Conservation (phyloP, 2,329 filamentous ascomycete species). For the Elsinoe arachidis region DNA sequence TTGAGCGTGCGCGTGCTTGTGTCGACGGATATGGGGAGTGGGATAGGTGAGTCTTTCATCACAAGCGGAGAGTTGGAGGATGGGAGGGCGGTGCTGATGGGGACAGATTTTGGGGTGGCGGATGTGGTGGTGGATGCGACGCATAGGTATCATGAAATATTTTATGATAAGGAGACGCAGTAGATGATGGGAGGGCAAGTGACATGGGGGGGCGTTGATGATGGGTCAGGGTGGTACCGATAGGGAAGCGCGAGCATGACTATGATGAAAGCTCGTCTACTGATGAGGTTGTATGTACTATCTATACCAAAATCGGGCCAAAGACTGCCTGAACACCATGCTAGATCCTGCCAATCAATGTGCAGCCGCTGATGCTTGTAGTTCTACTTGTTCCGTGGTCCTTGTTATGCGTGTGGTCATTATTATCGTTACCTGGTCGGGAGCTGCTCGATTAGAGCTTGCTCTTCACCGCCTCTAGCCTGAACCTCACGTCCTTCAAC, state of each 20-base stretch:
- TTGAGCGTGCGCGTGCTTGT: constrained; percentile 62
- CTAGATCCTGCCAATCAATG: not conserved
- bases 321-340: not conserved
- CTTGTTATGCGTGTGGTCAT: constrained; percentile 1
- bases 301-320: constrained; percentile 1
- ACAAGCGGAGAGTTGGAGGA: not conserved
- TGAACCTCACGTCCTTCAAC: constrained; percentile 90
- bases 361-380: constrained; percentile 1
- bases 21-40: constrained; percentile 58
- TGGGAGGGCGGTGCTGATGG: not conserved
- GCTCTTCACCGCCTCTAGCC: constrained; percentile 82
- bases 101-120: constrained; percentile 64
- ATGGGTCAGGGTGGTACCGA: no score
- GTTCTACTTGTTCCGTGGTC: not conserved
- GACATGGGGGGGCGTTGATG: not conserved
- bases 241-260: no score
- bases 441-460: constrained; percentile 50
- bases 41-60: constrained; percentile 53
- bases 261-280: not conserved
- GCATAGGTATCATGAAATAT: constrained; percentile 72
- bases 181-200: not conserved
- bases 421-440: not conserved
- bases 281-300: constrained; percentile 9
- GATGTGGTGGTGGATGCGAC: constrained; percentile 78
- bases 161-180: constrained; percentile 49